phyloP scores from a whole-genome alignment of 2,329 filamentous ascomycete genomes.

The Venturia carpophila region DNA sequence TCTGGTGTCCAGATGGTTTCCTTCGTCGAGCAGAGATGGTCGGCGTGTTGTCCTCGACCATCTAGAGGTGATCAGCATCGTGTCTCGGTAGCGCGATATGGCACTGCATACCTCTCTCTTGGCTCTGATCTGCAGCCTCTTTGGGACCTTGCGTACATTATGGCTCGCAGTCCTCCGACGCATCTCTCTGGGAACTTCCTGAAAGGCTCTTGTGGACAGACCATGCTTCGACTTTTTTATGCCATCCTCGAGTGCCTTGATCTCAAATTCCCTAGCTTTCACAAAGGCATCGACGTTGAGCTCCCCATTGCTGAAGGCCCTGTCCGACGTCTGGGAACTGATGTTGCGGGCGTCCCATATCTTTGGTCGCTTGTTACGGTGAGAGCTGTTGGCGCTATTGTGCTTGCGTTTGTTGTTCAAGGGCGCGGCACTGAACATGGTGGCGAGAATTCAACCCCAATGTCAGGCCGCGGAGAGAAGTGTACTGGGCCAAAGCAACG shows the following conservation, averaged over 20 bases:
- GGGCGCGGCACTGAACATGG: not conserved
- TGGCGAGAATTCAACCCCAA: not conserved
- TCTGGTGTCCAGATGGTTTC: conserved; percentile 45
- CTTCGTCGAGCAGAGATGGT: conserved; percentile 59
- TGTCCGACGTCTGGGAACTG: conserved; percentile 35
- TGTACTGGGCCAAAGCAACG: no score
- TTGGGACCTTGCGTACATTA: conserved; percentile 84
- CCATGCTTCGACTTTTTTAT: conserved; percentile 65
- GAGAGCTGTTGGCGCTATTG: not conserved
- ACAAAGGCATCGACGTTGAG: conserved; percentile 81
- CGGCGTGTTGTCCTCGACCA: conserved; percentile 86
- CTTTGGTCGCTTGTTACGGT: not conserved
- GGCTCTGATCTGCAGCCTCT: conserved; percentile 62
- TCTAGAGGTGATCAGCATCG: conserved; percentile 43
- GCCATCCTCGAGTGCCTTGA: conserved; percentile 72
- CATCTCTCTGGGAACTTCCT: conserved; percentile 78
- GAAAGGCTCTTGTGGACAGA: conserved; percentile 68
- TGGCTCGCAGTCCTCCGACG: conserved; percentile 86
- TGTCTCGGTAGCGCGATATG: not conserved
- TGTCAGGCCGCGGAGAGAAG: no score
- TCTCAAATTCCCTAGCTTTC: conserved; percentile 79
- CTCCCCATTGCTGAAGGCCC: conserved; percentile 62
- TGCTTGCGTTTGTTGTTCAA: not conserved
- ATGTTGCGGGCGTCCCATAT: conserved; percentile 38
- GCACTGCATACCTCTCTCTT: conserved; percentile 45